Evolutionary conservation across 2,329 filamentous ascomycete species (phyloP).

Genomic region (Echinosphaeria canescens): DNA sequence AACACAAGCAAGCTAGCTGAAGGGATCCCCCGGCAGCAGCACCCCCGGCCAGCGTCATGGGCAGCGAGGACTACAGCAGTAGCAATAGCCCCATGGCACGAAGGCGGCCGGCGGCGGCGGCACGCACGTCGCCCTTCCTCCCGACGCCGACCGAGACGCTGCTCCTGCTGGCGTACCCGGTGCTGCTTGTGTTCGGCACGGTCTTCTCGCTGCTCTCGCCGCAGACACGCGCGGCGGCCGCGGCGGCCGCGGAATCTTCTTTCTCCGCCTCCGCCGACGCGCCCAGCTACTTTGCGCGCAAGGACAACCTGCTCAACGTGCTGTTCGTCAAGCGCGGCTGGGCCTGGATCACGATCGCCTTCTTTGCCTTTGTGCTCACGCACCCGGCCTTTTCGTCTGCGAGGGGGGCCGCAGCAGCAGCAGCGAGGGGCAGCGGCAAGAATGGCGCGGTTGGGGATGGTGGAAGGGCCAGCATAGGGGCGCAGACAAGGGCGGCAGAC

Average conservation of each 20-base stretch:
- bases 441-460: no score
- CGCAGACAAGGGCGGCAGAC: no score
- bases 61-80: no score
- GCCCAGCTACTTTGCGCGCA: conserved; percentile 81
- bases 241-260: conserved; percentile 39
- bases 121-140: conserved; percentile 34
- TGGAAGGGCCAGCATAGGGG: no score
- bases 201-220: conserved; percentile 65
- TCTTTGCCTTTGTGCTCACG: conserved; percentile 44
- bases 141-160: conserved; percentile 47
- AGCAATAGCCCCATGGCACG: no score
- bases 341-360: conserved; percentile 69
- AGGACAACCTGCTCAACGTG: conserved; percentile 79
- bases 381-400: conserved; percentile 30
- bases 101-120: no score
- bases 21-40: no score
- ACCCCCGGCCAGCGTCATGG: no score
- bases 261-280: conserved; percentile 23
- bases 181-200: conserved; percentile 59
- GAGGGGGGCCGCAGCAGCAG: conserved; percentile 22
- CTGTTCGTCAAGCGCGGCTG: conserved; percentile 92
- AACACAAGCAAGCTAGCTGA: no score
- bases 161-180: conserved; percentile 51
- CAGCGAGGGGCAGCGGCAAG: no score
- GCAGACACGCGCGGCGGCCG: conserved; percentile 35